Base-by-base conservation (phyloP, 2,329 filamentous ascomycete species). In the Thielaviopsis ethacetica region DNA sequence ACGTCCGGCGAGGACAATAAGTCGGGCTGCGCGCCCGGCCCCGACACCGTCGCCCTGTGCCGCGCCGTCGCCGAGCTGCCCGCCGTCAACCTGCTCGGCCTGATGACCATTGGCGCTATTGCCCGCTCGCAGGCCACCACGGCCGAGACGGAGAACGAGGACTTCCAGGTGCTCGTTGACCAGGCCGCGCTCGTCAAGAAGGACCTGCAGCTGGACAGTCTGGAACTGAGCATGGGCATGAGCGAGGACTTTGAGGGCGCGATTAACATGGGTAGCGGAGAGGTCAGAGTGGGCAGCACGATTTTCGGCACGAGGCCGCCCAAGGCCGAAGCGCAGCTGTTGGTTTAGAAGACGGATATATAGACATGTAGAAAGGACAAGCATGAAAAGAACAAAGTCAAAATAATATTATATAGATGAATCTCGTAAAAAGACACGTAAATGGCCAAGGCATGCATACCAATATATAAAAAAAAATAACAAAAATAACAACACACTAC, bases 201-300 rank as follows among this genome's bases (percentile, higher is more conserved):
- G 66, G 84, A 73, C 61, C 65, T 75, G 21, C 67, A 67, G 0
- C 58, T 73, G 55, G 68, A 77, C 62, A 63, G 61, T n/a, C 68
- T 96, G 65, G 90, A 96, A 75, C 71, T 97, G 71, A 96, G 91
- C 71, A 98, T 98, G 91, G 91, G 91, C 6, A 98, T 98, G 93
- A 96, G 90, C 68, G 83, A 88, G 67, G 93, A 98, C 71, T 98
- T 91, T 70, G 91, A 95, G 74, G 86, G 85, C 7, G 93, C 93
- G 0, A 84, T 97, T 67, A 72, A 71, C 13, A 75, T 89, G 75
- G 93, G 93, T 0, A 96, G 91, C 72, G 78, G 82, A 65, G 90
- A 97, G 76, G 91, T 98, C 5, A 80, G 93, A 60, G 82, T 98
- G 9, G 93, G 93, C 1, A 97, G 89, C 67, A 91, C 88, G 1